Percentiles rank a stretch among this genome's conserved stretches.
Conservation (phyloP, 129 eudicot genomes). For the Heracleum sosnowskyi region DNA sequence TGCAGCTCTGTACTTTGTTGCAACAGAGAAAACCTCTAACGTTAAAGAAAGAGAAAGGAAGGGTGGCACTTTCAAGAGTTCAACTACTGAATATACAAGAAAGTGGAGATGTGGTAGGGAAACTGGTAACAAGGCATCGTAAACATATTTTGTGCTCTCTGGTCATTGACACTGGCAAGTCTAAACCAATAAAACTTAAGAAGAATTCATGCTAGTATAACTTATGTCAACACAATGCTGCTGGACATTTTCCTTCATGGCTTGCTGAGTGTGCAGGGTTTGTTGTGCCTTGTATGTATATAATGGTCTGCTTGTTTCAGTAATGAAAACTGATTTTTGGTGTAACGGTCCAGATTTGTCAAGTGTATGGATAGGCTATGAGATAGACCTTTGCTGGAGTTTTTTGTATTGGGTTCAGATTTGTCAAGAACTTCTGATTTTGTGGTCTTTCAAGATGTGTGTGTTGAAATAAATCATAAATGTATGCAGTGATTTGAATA, state of each 20-base stretch:
- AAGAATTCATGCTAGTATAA: constrained; percentile 61
- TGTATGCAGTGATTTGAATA: background rate
- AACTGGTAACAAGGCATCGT: constrained; percentile 66
- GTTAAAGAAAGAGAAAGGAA: background rate
- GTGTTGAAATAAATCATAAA: background rate
- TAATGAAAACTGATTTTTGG: background rate
- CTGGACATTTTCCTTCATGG: background rate
- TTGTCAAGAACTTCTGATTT: constrained; percentile 19
- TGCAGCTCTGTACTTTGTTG: constrained; percentile 12
- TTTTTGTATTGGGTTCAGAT: background rate
- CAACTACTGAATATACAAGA: background rate
- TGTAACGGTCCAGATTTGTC: background rate
- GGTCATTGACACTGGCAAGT: constrained; percentile 45
- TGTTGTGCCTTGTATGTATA: background rate
- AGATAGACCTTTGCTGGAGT: background rate
- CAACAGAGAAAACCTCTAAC: background rate
- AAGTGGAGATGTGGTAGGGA: constrained; percentile 91
- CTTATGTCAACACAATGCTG: constrained; percentile 18
- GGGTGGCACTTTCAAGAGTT: background rate
- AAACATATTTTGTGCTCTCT: constrained; percentile 53
- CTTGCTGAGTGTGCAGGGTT: constrained; percentile 1
- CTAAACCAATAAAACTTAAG: constrained; percentile 64
- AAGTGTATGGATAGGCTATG: background rate
- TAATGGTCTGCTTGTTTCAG: background rate
- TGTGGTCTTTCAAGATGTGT: constrained; percentile 10